These are phyloP conservation scores for Kwoniella bestiolae DNA, from an alignment of 768 basidiomycete species.

Conservation along the genomic window DNA sequence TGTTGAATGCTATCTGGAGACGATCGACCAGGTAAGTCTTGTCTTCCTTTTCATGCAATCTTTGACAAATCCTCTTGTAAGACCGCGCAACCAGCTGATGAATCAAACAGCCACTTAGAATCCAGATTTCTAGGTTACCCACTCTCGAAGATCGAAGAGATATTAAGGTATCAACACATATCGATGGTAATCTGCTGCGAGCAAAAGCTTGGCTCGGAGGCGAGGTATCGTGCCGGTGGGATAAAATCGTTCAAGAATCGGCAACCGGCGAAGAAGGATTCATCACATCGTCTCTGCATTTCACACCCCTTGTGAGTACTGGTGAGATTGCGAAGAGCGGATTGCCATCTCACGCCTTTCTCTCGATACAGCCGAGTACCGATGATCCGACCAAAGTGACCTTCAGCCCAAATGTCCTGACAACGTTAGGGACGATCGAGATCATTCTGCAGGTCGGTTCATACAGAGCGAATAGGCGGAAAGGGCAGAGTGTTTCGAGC, in stretches of 20 bases:
- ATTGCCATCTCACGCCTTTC: too few relatives aligned
- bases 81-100: too few relatives aligned
- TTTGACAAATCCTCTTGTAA: too few relatives aligned
- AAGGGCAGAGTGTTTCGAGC: too few relatives aligned
- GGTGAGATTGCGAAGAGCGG: too few relatives aligned
- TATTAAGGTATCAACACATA: background rate
- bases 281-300: background rate
- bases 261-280: background rate
- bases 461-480: background rate
- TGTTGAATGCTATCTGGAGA: slow-evolving; percentile 5
- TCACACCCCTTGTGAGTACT: background rate
- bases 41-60: background rate
- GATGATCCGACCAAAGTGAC: slow-evolving; percentile 11
- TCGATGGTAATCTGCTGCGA: background rate
- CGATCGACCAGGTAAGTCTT: background rate
- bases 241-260: background rate
- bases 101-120: slow-evolving; percentile 1
- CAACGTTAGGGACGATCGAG: background rate
- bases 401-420: background rate
- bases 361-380: background rate
- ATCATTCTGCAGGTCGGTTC: background rate
- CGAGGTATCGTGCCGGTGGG: background rate
- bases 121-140: background rate
- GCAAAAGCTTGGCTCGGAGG: background rate
- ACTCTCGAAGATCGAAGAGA: background rate